A percentile compares a stretch with the other conserved stretches of the same genome.
Conservation (phyloP, 148 eudicot species). For the Heliosperma pusillum region DNA sequence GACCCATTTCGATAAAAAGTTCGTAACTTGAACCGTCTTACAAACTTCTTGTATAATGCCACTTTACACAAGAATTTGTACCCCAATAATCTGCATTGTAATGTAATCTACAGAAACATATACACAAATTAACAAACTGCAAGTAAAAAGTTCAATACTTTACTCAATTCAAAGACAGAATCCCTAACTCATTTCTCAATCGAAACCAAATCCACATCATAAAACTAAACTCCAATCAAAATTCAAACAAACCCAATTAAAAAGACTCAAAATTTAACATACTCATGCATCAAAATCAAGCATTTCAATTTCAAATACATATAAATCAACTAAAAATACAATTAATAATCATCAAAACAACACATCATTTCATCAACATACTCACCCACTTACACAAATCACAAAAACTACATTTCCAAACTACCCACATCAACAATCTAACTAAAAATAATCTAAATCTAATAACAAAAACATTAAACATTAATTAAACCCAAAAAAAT, state of each 20-base stretch:
- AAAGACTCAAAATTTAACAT: conserved; percentile 15
- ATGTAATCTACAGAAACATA: background rate
- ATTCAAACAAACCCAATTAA: conserved; percentile 21
- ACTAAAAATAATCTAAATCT: background rate
- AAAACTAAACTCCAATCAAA: conserved; percentile 17
- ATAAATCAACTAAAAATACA: conserved; percentile 16
- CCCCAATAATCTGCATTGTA: background rate
- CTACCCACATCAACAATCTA: conserved; percentile 3
- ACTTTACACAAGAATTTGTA: too few relatives aligned
- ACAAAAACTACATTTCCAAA: conserved; percentile 24
- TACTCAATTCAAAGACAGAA: background rate
- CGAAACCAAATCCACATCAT: conserved; percentile 16
- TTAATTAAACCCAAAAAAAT: background rate
- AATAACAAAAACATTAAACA: background rate
- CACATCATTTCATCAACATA: background rate
- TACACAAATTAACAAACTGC: background rate
- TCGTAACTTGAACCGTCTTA: too few relatives aligned
- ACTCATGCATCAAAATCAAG: conserved; percentile 24
- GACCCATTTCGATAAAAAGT: too few relatives aligned
- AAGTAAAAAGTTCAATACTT: background rate
- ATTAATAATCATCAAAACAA: background rate
- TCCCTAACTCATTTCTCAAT: too few relatives aligned
- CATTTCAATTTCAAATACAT: conserved; percentile 17
- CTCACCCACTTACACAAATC: too few relatives aligned
- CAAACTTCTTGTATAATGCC: too few relatives aligned